Evolutionary conservation across 2,329 filamentous ascomycete species (phyloP).

Genomic region (Apiospora pterosperma): DNA sequence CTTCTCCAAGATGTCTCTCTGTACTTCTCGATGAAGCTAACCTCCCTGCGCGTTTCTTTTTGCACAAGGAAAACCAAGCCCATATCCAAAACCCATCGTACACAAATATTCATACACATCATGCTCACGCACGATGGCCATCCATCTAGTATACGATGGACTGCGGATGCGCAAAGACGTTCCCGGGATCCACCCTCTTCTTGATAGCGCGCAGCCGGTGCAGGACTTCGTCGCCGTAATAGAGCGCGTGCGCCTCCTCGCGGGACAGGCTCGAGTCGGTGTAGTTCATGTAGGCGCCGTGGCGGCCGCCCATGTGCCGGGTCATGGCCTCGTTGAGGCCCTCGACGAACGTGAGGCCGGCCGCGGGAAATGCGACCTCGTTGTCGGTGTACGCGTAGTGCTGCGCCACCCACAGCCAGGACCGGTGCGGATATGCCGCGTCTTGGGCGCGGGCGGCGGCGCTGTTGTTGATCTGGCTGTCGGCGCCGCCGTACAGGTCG

Average conservation of each 20-base stretch:
- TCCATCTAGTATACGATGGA: conserved; percentile 13
- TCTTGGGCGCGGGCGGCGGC: background rate
- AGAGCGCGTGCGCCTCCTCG: conserved; percentile 18
- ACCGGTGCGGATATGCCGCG: conserved; percentile 25
- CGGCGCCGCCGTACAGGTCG: conserved; percentile 31
- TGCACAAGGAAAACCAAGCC: too few species aligned
- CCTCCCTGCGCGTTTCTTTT: too few species aligned
- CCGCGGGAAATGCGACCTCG: conserved; percentile 11
- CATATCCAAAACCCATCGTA: too few species aligned
- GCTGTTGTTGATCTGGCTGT: conserved; percentile 25
- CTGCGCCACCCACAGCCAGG: conserved; percentile 30
- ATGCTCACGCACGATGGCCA: background rate
- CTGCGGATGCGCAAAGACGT: conserved; percentile 25
- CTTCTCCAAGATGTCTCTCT: too few species aligned
- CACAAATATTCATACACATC: background rate
- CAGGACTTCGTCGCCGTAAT: conserved; percentile 17
- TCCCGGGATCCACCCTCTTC: conserved; percentile 17
- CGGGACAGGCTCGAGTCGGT: conserved; percentile 19
- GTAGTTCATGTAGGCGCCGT: conserved; percentile 24
- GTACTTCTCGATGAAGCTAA: too few species aligned
- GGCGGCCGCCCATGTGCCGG: conserved; percentile 2
- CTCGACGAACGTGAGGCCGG: conserved; percentile 19
- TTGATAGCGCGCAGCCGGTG: conserved; percentile 19
- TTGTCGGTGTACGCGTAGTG: conserved; percentile 19
- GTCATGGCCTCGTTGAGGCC: conserved; percentile 19